Evolutionary conservation across 345 rosid genomes (phyloP), one percentile per base, ranked within the genome.

Genomic region (Bruguiera parviflora): DNA sequence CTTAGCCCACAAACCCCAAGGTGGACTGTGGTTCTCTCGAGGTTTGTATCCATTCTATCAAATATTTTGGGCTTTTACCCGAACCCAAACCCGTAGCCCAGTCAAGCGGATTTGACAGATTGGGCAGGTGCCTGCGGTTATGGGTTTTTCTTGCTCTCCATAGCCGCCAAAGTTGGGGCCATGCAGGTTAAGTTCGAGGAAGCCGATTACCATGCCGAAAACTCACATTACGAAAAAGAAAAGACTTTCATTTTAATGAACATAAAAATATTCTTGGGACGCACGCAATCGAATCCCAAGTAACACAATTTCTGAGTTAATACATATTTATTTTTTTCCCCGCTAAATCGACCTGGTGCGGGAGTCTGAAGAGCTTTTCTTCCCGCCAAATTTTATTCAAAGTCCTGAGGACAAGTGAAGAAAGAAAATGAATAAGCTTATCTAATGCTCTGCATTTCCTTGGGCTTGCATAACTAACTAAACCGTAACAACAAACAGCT

Each of bases 21-120:
- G 87, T 77, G 35, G 96, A 71, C 65, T 63, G 81, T n/a, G 91
- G 91, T 74, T 85, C 28, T 27, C 28, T 27, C 28, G 2, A 27
- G 28, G 28, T 27, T 27, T 27, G 28, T 27, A 27, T 27, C 28
- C 1, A 27, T 27, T 27, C 28, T 8, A 35, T 35, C 39, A 35
- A 35, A 6, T 6, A 35, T 35, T 35, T 35, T 5, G 16, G 47
- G 47, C 3, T 10, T 11, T 11, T 39, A 1, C 2, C 15, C 0
- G 47, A 9, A 39, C 13, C 15, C 47, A 3, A 11, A 39, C 47
- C 11, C 0, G 47, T 2, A 13, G 16, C 13, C 47, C 18, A 43
- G 19, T 43, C 49, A 13, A 3, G 13, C 49, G 0, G 16, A 19
- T 13, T 43, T 43, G 49, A 4, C 19, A 1, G 49, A 18, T 43